phyloP scores from a whole-genome alignment of 2,329 filamentous ascomycete genomes.

The Trichoderma sp. region DNA sequence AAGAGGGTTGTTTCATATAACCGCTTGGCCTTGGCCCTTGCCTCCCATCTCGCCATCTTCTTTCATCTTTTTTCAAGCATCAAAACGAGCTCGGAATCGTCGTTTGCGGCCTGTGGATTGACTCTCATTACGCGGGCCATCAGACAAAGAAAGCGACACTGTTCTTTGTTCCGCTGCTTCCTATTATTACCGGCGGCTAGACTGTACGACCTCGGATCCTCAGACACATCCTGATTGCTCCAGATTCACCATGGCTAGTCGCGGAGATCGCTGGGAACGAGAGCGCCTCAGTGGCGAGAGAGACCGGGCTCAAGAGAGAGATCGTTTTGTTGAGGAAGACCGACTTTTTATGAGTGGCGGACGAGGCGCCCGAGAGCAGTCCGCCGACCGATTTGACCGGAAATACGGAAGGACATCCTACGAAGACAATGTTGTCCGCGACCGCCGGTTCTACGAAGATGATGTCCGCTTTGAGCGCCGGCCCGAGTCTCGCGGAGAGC shows the following conservation, averaged over 20 bases:
- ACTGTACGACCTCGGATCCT: background rate
- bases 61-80: background rate
- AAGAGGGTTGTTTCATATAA: conserved; percentile 9
- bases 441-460: conserved; percentile 51
- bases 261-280: conserved; percentile 49
- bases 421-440: conserved; percentile 20
- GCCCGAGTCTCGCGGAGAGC: conserved; percentile 28
- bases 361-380: conserved; percentile 42
- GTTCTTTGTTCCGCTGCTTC: background rate
- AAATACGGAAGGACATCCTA: conserved; percentile 9
- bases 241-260: conserved; percentile 16
- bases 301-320: conserved; percentile 34
- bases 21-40: background rate
- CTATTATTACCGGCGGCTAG: background rate
- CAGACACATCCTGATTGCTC: background rate
- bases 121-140: background rate
- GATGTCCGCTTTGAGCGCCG: conserved; percentile 37
- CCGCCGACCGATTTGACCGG: conserved; percentile 50
- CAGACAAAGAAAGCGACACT: background rate
- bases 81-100: background rate
- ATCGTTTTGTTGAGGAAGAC: conserved; percentile 55
- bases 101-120: background rate
- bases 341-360: conserved; percentile 40
- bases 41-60: background rate
- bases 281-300: conserved; percentile 47